Conservation (phyloP, 805 yeast species). For the Grigorovia yakushimaensis region DNA sequence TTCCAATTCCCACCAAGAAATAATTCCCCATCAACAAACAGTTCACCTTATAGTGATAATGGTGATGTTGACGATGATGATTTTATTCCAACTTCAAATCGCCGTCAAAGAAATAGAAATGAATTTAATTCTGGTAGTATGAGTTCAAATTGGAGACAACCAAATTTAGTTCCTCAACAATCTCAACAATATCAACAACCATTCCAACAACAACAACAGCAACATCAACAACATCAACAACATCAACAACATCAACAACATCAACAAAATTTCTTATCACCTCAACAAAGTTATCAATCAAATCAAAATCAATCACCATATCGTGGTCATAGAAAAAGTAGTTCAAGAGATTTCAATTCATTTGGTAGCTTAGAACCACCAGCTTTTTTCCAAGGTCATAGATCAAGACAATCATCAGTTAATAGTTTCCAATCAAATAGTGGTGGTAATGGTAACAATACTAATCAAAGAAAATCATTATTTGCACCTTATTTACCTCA, state of each 20-base stretch:
- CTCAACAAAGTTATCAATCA: constrained; percentile 1
- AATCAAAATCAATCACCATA: constrained; percentile 22
- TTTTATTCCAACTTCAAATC: constrained; percentile 21
- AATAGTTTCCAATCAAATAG: constrained; percentile 32
- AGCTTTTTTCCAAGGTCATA: constrained; percentile 57
- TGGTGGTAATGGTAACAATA: constrained; percentile 24
- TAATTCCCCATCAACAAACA: background rate
- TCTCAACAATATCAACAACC: constrained; percentile 21
- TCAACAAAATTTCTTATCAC: constrained; percentile 5
- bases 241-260: constrained; percentile 6
- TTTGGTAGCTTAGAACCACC: constrained; percentile 27
- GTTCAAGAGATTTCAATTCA: constrained; percentile 20
- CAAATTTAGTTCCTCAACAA: constrained; percentile 18
- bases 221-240: constrained; percentile 5
- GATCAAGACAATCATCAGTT: constrained; percentile 63
- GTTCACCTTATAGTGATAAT: constrained; percentile 1
- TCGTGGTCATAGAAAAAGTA: constrained; percentile 21
- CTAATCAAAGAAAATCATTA: constrained; percentile 58
- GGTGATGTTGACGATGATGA: constrained; percentile 19
- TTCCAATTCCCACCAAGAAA: constrained; percentile 57
- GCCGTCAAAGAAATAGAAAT: constrained; percentile 22
- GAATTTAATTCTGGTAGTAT: constrained; percentile 29
- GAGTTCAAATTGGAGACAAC: constrained; percentile 55
- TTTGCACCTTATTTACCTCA: constrained; percentile 97
- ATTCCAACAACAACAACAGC: constrained; percentile 19